Evolutionary conservation across 2,329 filamentous ascomycete species (phyloP), one percentile per base, ranked within the genome.

Genomic region (Fusarium sp.): DNA sequence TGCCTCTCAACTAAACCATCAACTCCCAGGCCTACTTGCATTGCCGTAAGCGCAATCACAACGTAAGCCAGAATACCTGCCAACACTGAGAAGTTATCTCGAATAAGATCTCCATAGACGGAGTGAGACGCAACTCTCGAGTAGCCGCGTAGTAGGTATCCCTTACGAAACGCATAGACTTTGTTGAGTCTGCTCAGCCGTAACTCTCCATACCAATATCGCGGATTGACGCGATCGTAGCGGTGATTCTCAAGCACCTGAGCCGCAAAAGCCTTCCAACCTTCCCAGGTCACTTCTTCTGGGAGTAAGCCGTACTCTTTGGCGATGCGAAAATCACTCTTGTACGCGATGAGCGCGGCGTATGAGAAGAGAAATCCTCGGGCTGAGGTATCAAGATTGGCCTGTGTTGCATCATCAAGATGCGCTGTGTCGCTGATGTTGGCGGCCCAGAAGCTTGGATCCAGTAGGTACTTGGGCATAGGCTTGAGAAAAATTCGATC

Each of bases 181-280:
- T 69, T 69, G 73, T 86, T 79, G 46, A 81, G 74, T 0, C 80
- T 77, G 54, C 75, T 73, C 16, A 81, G 65, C 6, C 80, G 77
- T 13, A 84, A 78, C 73, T 84, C 82, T 18, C 80, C 81, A 54
- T 80, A 80, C 45, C 71, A 52, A 62, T 81, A 84, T 3, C 81
- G 80, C 37, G 42, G 60, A 57, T 83, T 72, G 34, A 82, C 69
- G 3, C 70, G 45, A n/a, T 53, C 51, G 6, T 77, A 69, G 33
- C 82, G 77, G 49, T 74, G 69, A 34, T 72, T 64, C 16, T 69
- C 65, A 6, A 70, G 54, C 12, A 83, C 66, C 31, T 73, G 51
- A 10, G 71, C 58, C 2, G 69, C 40, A 4, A 74, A 41, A 8
- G 30, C 28, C 20, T 76, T 79, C 83, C 82, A 84, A 12, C 45